Evolutionary conservation across 805 yeast species (phyloP).

Genomic region (Starmerella asiatica): DNA sequence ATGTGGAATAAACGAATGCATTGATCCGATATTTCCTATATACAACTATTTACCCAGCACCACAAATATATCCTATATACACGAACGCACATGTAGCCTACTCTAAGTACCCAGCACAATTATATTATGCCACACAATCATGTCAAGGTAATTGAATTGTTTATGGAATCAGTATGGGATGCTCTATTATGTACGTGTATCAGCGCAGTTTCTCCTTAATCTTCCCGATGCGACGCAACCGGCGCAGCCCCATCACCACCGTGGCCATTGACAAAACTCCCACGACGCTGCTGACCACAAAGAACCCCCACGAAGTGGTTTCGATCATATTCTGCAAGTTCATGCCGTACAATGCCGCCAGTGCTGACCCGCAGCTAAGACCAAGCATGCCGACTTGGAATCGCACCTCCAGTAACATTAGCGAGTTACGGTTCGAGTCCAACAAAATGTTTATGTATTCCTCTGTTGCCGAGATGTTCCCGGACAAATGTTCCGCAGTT

Average conservation of each 20-base stretch:
- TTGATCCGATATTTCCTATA: too few species aligned
- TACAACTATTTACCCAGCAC: too few species aligned
- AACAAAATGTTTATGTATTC: slow-evolving; percentile 86
- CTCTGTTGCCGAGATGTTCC: slow-evolving; percentile 85
- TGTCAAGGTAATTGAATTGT: too few species aligned
- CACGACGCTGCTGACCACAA: slow-evolving; percentile 34
- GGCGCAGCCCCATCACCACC: slow-evolving; percentile 41
- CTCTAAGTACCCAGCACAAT: too few species aligned
- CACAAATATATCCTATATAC: too few species aligned
- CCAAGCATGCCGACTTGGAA: slow-evolving; percentile 75
- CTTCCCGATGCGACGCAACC: slow-evolving; percentile 38
- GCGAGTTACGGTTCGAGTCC: slow-evolving; percentile 85
- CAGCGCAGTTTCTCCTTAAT: too few species aligned
- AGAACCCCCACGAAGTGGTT: slow-evolving; percentile 60
- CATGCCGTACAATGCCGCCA: slow-evolving; percentile 91
- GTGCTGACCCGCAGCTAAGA: slow-evolving; percentile 62
- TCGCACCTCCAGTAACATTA: slow-evolving; percentile 74
- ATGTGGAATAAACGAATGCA: too few species aligned
- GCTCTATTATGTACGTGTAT: too few species aligned
- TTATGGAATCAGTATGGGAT: too few species aligned
- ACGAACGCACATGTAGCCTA: too few species aligned
- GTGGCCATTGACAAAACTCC: slow-evolving; percentile 35
- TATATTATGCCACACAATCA: too few species aligned
- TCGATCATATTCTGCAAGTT: slow-evolving; percentile 86
- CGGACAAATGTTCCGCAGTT: slow-evolving; percentile 57